phyloP scores from a whole-genome alignment of 2,329 filamentous ascomycete species.

The Aspergillus sp. region DNA sequence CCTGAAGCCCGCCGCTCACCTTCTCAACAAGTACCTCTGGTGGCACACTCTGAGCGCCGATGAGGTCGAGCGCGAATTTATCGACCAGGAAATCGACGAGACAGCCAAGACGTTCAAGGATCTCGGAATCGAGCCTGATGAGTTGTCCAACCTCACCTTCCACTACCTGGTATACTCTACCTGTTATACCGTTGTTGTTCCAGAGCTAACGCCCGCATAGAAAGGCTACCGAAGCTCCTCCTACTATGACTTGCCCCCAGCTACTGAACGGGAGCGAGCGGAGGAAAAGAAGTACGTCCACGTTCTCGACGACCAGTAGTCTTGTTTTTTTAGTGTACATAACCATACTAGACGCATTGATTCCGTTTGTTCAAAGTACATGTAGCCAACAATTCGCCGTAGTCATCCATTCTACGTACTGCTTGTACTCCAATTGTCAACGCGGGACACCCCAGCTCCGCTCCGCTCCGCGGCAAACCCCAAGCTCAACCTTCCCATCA shows the following conservation, averaged over 20 bases:
- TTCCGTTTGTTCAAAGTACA: conserved; percentile 34
- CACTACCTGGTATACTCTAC: conserved; percentile 79
- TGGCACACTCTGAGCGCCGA: conserved; percentile 84
- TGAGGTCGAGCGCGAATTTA: conserved; percentile 87
- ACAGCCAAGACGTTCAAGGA: conserved; percentile 95
- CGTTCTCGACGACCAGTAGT: conserved; percentile 82
- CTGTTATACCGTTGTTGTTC: not conserved
- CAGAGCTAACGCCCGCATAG: conserved; percentile 50
- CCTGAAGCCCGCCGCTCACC: conserved; percentile 72
- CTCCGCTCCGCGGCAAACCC: not conserved
- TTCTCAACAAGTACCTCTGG: conserved; percentile 84
- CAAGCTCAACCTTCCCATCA: not conserved
- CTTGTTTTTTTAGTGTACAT: conserved; percentile 46
- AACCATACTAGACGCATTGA: conserved; percentile 44
- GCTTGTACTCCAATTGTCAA: no score
- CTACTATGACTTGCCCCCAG: conserved; percentile 91
- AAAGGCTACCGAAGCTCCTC: conserved; percentile 87
- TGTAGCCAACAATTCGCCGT: not conserved
- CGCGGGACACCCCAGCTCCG: conserved; percentile 1
- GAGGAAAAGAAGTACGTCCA: conserved; percentile 98
- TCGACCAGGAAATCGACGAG: conserved; percentile 89
- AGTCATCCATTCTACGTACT: not conserved
- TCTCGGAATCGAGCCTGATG: conserved; percentile 84
- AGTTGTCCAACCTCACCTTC: conserved; percentile 85
- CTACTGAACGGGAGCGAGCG: conserved; percentile 90